phyloP scores from a whole-genome alignment of 305 asterid genomes.

The Fraxinus nigra region DNA sequence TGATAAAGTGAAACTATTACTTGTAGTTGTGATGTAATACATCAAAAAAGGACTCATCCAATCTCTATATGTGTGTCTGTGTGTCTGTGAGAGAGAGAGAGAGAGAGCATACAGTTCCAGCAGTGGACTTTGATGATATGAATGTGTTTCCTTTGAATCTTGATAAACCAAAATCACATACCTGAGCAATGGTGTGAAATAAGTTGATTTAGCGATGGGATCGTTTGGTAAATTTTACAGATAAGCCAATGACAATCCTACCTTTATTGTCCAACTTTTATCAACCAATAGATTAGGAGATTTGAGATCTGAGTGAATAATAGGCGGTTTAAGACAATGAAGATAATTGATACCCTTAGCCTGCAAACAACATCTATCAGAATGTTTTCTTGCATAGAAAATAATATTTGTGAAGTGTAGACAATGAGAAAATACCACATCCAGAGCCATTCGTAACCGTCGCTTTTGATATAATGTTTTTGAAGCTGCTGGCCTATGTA shows the following conservation, averaged over 20 bases:
- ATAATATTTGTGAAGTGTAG: neutral
- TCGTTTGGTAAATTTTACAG: conserved; percentile 3
- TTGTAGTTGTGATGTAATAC: too few species aligned
- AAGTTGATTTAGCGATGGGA: conserved; percentile 17
- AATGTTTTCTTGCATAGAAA: conserved; percentile 9
- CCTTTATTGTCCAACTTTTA: conserved; percentile 91
- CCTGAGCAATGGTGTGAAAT: conserved; percentile 38
- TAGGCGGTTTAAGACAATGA: conserved; percentile 77
- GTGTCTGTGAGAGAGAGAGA: conserved; percentile 2
- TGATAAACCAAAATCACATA: conserved; percentile 90
- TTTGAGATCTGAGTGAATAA: conserved; percentile 93
- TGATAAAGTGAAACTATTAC: too few species aligned
- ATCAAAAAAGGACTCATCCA: neutral
- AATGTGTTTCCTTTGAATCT: conserved; percentile 91
- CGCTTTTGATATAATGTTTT: conserved; percentile 68
- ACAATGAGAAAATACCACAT: conserved; percentile 62
- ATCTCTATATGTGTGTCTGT: neutral
- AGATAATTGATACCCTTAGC: conserved; percentile 96
- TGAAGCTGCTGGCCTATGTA: conserved; percentile 81
- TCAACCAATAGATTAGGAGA: conserved; percentile 93
- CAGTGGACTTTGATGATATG: conserved; percentile 82
- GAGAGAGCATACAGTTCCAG: conserved; percentile 76
- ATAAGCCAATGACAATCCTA: conserved; percentile 24
- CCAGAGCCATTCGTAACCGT: conserved; percentile 83
- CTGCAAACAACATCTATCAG: conserved; percentile 32